A percentile compares a stretch with the other conserved stretches of the same genome.
Conservation (phyloP, 1,284 basidiomycete genomes). For the Heterobasidion occidentale region DNA sequence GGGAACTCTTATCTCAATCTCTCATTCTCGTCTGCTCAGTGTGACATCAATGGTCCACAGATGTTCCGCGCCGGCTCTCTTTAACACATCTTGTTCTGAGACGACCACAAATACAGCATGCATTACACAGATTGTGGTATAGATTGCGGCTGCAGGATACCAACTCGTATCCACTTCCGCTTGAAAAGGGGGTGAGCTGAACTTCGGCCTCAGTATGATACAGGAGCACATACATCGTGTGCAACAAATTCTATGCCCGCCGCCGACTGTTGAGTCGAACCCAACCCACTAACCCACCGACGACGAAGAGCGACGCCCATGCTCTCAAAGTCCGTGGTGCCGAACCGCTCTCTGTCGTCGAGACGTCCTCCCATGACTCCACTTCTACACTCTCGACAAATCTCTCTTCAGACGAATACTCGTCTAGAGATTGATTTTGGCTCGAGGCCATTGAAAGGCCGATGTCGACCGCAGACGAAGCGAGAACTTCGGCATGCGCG, state of each 20-base stretch:
- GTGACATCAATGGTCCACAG: too few species aligned
- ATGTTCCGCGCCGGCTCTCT: too few species aligned
- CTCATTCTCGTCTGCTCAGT: too few species aligned
- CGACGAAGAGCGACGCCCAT: slow-evolving; percentile 28
- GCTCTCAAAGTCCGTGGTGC: slow-evolving; percentile 15
- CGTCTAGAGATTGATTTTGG: not conserved
- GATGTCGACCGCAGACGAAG: not conserved
- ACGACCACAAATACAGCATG: too few species aligned
- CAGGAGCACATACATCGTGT: too few species aligned
- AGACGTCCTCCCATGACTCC: not conserved
- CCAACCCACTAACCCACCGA: slow-evolving; percentile 28
- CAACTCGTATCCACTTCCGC: too few species aligned
- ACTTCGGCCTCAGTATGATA: too few species aligned
- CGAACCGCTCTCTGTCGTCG: not conserved
- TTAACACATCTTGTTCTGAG: too few species aligned
- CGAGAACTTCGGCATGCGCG: slow-evolving; percentile 66
- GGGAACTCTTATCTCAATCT: too few species aligned
- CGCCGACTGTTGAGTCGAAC: slow-evolving; percentile 10
- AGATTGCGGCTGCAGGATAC: too few species aligned
- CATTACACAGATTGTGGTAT: too few species aligned
- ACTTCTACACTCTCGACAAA: not conserved
- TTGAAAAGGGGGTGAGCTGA: too few species aligned
- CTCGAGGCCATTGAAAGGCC: not conserved
- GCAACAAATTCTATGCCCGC: not conserved
- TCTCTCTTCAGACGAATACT: not conserved